Evolutionary conservation across 73 alveolate species (phyloP).

Genomic region (Uronychia setigera): DNA sequence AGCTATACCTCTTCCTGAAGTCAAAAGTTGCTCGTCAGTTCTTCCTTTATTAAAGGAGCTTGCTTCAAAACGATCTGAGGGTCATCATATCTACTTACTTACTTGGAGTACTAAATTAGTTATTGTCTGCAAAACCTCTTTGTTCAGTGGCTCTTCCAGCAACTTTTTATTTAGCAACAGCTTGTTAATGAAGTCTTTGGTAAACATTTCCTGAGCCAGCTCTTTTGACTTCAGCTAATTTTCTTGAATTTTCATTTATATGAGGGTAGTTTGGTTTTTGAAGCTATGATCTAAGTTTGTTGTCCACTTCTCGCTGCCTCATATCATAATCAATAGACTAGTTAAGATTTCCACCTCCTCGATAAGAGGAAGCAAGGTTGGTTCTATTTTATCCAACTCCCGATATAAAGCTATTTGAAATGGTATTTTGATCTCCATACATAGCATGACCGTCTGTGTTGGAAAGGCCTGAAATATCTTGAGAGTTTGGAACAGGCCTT

Average conservation of each 20-base stretch:
- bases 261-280: conserved; percentile 10
- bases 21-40: background rate
- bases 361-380: background rate
- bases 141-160: conserved; percentile 20
- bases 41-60: background rate
- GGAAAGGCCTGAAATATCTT: background rate
- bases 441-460: background rate
- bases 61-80: background rate
- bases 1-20: background rate
- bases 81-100: background rate
- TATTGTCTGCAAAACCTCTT: background rate
- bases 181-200: conserved; percentile 46
- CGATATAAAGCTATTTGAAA: background rate
- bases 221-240: conserved; percentile 29
- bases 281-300: background rate
- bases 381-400: background rate
- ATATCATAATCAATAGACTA: background rate
- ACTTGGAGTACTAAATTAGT: background rate
- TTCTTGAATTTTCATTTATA: conserved; percentile 31
- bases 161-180: conserved; percentile 41
- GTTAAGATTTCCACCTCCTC: background rate
- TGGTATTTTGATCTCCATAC: background rate
- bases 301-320: background rate
- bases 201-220: conserved; percentile 36
- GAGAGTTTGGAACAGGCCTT: background rate